Evolutionary conservation across 257 asterid genomes (phyloP), one percentile per base, ranked within the genome.

Genomic region (Nicotiana paniculata): DNA sequence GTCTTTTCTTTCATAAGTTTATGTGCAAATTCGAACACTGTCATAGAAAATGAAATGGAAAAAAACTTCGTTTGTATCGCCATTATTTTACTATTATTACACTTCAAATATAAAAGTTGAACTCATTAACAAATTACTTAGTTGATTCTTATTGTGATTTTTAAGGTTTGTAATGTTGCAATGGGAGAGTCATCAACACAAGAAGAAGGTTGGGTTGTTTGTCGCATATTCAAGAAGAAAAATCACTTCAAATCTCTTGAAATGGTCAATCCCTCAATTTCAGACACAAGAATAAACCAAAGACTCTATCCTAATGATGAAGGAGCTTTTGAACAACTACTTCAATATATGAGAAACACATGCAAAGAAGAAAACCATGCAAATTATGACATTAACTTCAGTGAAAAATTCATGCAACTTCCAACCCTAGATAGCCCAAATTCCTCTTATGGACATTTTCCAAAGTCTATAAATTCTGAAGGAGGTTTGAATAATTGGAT

Each of bases 181-280:
- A 33, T 67, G 75, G 75, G 75, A 33, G 75, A 67, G 51, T 16
- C 26, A 8, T 16, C 26, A 8, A n/a, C 78, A 43, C 62, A 74
- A 74, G 98, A 96, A 61, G 99, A 96, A 64, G 98, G 97, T 1
- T 96, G 99, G 98, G 98, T 96, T 16, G 96, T 94, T 0, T 96
- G 99, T 79, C 95, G 99, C 4, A 98, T 96, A 15, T 96, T 96
- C 93, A 96, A 91, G 93, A 96, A 96, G 94, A 94, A 96, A 80
- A 96, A 93, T 82, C n/a, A 85, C 58, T 28, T 74, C 24, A 74
- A 66, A 54, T 35, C 15, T 46, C 90, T 80, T n/a, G 90, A 15
- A 3, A 76, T 30, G 28, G 9, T 30, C 12, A 67, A 0, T 33
- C 6, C 53, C 35, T 70, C 35, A 43, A 1, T 70, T 21, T 43